A percentile compares a stretch with the other conserved stretches of the same genome.
Conservation (phyloP, 2,329 filamentous ascomycete genomes). For the Domatiomyces globalis region DNA sequence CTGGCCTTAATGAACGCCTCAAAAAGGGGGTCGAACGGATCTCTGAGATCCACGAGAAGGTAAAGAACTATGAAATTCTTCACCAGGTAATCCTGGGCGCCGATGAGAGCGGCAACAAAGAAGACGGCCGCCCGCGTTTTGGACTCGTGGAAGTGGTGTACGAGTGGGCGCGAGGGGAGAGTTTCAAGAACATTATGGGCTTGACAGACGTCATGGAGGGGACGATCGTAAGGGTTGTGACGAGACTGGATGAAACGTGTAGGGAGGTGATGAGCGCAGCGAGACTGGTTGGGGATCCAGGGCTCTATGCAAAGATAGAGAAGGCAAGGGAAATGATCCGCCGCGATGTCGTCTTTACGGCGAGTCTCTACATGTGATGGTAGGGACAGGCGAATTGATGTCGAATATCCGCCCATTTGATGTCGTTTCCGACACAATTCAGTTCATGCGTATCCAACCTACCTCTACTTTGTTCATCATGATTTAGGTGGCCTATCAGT, state of each 20-base stretch:
- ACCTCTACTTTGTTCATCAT: no score
- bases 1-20: slow-evolving; percentile 66
- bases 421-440: slow-evolving; percentile 2
- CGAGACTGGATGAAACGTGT: slow-evolving; percentile 86
- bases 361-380: slow-evolving; percentile 68
- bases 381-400: not conserved
- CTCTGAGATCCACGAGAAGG: slow-evolving; percentile 77
- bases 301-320: slow-evolving; percentile 92
- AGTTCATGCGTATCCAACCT: no score
- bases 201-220: slow-evolving; percentile 93
- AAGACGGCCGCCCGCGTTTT: slow-evolving; percentile 73
- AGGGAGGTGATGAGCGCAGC: slow-evolving; percentile 95
- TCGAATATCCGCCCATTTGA: not conserved
- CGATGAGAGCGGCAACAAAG: slow-evolving; percentile 76
- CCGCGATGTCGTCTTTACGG: slow-evolving; percentile 82
- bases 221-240: slow-evolving; percentile 91
- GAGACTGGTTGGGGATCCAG: slow-evolving; percentile 84
- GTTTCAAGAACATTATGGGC: slow-evolving; percentile 93
- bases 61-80: slow-evolving; percentile 75
- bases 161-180: slow-evolving; percentile 96
- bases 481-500: no score
- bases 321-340: slow-evolving; percentile 95
- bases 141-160: slow-evolving; percentile 96
- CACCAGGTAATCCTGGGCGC: slow-evolving; percentile 84
- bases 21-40: slow-evolving; percentile 75